phyloP scores from a whole-genome alignment of 805 yeast genomes.

The Starmerella bacillaris region DNA sequence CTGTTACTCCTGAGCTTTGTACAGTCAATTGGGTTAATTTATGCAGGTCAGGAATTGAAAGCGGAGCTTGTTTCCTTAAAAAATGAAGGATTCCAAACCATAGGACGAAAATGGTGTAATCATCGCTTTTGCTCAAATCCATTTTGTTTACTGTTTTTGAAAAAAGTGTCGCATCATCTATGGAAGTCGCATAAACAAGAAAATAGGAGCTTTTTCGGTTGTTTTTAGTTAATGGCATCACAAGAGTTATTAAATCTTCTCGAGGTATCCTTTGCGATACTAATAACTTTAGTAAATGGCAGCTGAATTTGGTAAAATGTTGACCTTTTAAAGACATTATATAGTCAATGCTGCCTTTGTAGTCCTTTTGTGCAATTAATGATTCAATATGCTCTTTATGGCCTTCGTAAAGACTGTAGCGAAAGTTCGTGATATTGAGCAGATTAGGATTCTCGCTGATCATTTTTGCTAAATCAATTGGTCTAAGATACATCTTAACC shows the following conservation, averaged over 20 bases:
- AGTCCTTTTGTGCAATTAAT: background rate
- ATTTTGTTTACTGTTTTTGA: background rate
- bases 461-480: too few relatives aligned
- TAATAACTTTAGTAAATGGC: background rate
- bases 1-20: too few relatives aligned
- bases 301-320: background rate
- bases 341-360: background rate
- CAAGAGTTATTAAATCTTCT: background rate
- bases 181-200: background rate
- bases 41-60: too few relatives aligned
- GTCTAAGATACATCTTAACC: too few relatives aligned
- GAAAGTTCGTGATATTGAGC: background rate
- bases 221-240: background rate
- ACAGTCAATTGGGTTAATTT: too few relatives aligned
- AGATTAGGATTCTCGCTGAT: constrained; percentile 1
- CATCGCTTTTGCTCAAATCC: background rate
- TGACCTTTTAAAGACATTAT: background rate
- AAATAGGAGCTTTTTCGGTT: background rate
- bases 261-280: too few relatives aligned
- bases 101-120: background rate
- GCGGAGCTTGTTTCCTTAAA: too few relatives aligned
- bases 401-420: background rate
- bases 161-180: background rate
- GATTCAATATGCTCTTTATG: background rate
- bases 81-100: too few relatives aligned